Conservation (phyloP, 805 yeast genomes). For the Metschnikowia anglica region DNA sequence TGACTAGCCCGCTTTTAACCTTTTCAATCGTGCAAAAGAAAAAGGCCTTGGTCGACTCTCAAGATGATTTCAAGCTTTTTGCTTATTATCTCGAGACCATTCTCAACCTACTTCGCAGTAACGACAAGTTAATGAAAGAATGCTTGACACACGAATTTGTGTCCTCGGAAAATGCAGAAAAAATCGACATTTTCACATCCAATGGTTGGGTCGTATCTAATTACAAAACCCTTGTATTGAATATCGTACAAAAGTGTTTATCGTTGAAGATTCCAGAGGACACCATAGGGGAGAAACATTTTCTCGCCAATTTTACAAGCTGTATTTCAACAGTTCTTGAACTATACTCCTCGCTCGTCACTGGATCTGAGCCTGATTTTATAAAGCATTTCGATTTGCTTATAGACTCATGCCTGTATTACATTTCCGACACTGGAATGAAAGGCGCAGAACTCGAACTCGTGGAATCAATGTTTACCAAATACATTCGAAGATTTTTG, state of each 20-base stretch:
- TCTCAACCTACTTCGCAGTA: constrained; percentile 49
- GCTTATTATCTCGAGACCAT: constrained; percentile 60
- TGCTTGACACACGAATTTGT: constrained; percentile 58
- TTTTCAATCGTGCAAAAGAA: constrained; percentile 35
- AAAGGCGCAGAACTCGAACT: constrained; percentile 27
- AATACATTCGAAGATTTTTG: constrained; percentile 30
- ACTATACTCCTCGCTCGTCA: constrained; percentile 44
- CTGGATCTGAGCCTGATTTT: constrained; percentile 59
- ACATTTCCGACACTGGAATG: constrained; percentile 14
- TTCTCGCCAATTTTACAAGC: constrained; percentile 22
- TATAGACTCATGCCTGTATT: constrained; percentile 35
- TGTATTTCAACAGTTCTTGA: constrained; percentile 43
- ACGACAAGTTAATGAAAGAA: constrained; percentile 43
- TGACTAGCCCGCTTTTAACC: constrained; percentile 52
- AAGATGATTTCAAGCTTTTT: constrained; percentile 64
- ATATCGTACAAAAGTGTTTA: constrained; percentile 48
- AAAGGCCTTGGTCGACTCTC: constrained; percentile 27
- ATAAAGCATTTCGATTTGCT: constrained; percentile 42
- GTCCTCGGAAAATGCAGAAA: constrained; percentile 48
- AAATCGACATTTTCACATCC: constrained; percentile 40
- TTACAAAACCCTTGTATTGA: constrained; percentile 55
- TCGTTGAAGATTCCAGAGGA: constrained; percentile 23
- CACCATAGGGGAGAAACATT: constrained; percentile 21
- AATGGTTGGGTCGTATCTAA: constrained; percentile 56
- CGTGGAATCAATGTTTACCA: constrained; percentile 28